Conservation (phyloP, 2,329 filamentous ascomycete species). For the Fusarium tjaetaba region DNA sequence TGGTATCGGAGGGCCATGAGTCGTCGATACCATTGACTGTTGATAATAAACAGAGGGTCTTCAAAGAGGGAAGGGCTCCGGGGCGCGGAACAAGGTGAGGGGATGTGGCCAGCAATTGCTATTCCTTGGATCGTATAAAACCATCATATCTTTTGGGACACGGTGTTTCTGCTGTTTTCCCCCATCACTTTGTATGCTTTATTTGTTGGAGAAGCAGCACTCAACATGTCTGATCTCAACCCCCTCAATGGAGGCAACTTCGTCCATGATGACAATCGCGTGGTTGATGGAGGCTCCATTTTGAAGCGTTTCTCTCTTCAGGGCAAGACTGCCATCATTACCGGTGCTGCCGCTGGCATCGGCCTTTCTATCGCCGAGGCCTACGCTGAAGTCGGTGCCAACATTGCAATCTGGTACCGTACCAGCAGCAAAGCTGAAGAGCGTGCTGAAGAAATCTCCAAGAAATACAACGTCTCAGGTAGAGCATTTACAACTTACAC, state of each 20-base stretch:
- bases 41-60: not conserved
- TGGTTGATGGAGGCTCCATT: conserved; percentile 39
- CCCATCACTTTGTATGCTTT: not conserved
- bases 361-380: conserved; percentile 70
- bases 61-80: not conserved
- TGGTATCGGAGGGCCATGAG: not conserved
- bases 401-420: conserved; percentile 75
- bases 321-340: conserved; percentile 73
- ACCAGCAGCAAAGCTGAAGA: conserved; percentile 69
- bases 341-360: conserved; percentile 71
- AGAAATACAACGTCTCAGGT: conserved; percentile 72
- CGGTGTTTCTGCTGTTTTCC: not conserved
- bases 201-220: not conserved
- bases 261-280: conserved; percentile 35
- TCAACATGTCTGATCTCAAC: conserved; percentile 34
- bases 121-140: conserved; percentile 11
- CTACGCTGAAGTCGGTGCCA: conserved; percentile 73
- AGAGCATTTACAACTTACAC: conserved; percentile 31
- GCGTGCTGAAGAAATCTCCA: conserved; percentile 68
- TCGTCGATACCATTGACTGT: not conserved
- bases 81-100: conserved; percentile 11
- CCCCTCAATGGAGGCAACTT: conserved; percentile 42
- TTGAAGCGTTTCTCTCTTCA: conserved; percentile 66
- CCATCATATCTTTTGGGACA: not conserved
- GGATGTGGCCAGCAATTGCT: not conserved